Conservation (phyloP, 192 early-diverging fungal genomes). For the Jimgerdemannia flammicorona region DNA sequence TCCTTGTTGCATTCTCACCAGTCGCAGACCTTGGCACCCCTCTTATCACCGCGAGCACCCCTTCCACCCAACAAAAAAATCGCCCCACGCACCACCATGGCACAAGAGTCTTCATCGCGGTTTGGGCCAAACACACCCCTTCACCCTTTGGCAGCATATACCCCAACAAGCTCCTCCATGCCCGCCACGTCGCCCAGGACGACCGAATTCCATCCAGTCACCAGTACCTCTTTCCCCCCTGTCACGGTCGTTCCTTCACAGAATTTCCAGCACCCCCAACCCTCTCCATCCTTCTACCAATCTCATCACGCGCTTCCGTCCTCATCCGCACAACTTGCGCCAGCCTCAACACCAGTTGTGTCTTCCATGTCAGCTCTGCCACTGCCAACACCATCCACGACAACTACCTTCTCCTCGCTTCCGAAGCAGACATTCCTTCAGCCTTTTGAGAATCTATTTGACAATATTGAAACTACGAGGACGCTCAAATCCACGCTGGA, state of each 20-base stretch:
- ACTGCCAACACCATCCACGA: slow-evolving; percentile 51
- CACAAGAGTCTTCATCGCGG: not conserved
- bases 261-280: slow-evolving; percentile 6
- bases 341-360: slow-evolving; percentile 25
- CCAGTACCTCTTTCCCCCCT: not conserved
- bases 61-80: slow-evolving; percentile 1
- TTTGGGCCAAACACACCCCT: slow-evolving; percentile 2
- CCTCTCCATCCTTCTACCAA: not conserved
- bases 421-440: slow-evolving; percentile 52
- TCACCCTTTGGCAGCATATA: not conserved
- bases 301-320: not conserved
- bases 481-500: slow-evolving; percentile 64
- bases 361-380: slow-evolving; percentile 29
- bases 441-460: slow-evolving; percentile 50
- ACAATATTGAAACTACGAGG: slow-evolving; percentile 56
- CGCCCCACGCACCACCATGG: not conserved
- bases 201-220: slow-evolving; percentile 14
- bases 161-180: slow-evolving; percentile 6
- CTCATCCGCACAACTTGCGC: slow-evolving; percentile 8
- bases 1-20: not conserved
- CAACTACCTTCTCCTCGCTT: slow-evolving; percentile 33
- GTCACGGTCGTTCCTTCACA: slow-evolving; percentile 34
- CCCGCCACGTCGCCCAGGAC: slow-evolving; percentile 14
- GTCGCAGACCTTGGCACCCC: slow-evolving; percentile 24
- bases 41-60: slow-evolving; percentile 28